phyloP scores from a whole-genome alignment of 306 rosid genomes.

The Cucurbita maxima region DNA sequence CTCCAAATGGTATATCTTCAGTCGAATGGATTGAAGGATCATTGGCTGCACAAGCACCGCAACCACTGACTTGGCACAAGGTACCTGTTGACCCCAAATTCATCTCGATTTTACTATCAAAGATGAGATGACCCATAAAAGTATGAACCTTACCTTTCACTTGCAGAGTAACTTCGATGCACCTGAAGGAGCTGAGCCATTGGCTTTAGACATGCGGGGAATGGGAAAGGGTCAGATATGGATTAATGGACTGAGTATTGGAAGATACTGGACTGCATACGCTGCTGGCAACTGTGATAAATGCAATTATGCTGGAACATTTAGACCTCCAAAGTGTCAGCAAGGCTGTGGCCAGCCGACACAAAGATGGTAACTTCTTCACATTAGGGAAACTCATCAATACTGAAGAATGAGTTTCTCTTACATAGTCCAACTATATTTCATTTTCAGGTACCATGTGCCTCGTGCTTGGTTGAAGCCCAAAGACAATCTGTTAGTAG shows the following conservation, averaged over 20 bases:
- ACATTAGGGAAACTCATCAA: background rate
- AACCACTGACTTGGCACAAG: constrained; percentile 98
- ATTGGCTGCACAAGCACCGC: constrained; percentile 42
- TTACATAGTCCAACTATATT: constrained; percentile 1
- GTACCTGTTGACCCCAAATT: constrained; percentile 18
- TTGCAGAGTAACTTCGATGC: constrained; percentile 64
- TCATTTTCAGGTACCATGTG: constrained; percentile 77
- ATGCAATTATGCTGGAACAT: constrained; percentile 64
- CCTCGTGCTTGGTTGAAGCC: constrained; percentile 96
- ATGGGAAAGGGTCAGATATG: constrained; percentile 99
- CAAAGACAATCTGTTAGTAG: constrained; percentile 54
- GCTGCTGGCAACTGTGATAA: constrained; percentile 61
- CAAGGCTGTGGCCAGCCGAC: constrained; percentile 87
- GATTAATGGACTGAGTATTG: constrained; percentile 86
- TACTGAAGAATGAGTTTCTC: background rate
- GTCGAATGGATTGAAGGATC: constrained; percentile 77
- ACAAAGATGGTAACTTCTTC: constrained; percentile 58
- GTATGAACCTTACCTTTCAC: constrained; percentile 8
- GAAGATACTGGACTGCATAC: constrained; percentile 88
- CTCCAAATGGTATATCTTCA: constrained; percentile 57
- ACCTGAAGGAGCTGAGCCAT: constrained; percentile 79
- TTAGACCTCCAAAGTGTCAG: constrained; percentile 79
- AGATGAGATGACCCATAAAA: background rate
- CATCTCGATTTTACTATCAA: constrained; percentile 1
- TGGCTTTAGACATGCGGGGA: constrained; percentile 89